Conservation (phyloP, 2,329 filamentous ascomycete genomes). For the Fusarium sp. region DNA sequence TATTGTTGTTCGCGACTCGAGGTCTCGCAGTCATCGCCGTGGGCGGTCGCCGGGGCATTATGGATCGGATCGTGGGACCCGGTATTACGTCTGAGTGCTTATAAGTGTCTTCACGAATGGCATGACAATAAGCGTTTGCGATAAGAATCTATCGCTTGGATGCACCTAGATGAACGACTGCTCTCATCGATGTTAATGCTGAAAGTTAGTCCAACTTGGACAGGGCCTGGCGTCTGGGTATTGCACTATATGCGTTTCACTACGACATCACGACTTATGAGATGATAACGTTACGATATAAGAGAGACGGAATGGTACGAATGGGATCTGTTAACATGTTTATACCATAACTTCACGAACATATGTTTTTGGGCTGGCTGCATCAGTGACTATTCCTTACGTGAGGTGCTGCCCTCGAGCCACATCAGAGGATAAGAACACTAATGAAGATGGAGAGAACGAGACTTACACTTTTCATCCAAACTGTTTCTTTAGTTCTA, state of each 20-base stretch:
- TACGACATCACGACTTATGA: constrained; percentile 30
- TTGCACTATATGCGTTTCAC: neutral
- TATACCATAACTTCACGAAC: neutral
- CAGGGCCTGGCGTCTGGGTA: no score
- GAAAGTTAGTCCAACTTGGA: neutral
- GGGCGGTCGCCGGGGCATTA: constrained; percentile 33
- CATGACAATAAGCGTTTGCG: neutral
- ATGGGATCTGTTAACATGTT: neutral
- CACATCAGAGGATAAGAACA: no score
- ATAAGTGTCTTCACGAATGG: neutral
- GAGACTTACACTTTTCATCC: no score
- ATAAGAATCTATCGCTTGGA: neutral
- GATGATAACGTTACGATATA: constrained; percentile 5
- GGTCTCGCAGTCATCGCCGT: constrained; percentile 38
- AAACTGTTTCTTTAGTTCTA: no score
- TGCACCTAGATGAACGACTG: neutral
- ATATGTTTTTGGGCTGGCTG: neutral
- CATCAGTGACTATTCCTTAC: neutral
- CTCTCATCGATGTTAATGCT: neutral
- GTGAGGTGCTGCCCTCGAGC: neutral
- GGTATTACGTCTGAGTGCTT: constrained; percentile 34
- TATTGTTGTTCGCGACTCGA: constrained; percentile 40
- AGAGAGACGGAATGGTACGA: neutral
- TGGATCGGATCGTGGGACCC: constrained; percentile 34
- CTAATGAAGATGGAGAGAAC: no score